Evolutionary conservation across 305 asterid genomes (phyloP).

Genomic region (Plantago rigida): DNA sequence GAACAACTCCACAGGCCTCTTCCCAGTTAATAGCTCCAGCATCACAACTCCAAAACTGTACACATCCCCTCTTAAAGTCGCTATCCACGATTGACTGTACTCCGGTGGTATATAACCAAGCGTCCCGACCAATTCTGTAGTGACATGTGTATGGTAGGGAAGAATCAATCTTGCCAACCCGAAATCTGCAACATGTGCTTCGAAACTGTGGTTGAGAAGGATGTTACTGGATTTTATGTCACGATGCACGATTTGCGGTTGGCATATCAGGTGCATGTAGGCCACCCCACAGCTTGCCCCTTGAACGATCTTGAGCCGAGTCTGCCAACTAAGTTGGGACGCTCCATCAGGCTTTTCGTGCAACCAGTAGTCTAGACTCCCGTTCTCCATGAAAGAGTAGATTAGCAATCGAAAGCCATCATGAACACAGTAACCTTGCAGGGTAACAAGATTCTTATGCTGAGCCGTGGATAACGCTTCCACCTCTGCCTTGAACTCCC

Average conservation of each 20-base stretch:
- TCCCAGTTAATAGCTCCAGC: slow-evolving; percentile 81
- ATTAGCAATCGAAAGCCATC: slow-evolving; percentile 72
- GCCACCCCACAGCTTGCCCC: slow-evolving; percentile 83
- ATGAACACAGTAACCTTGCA: slow-evolving; percentile 87
- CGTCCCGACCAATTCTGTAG: slow-evolving; percentile 93
- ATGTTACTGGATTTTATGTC: slow-evolving; percentile 93
- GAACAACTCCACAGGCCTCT: slow-evolving; percentile 80
- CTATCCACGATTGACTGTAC: slow-evolving; percentile 92
- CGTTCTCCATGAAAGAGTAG: slow-evolving; percentile 89
- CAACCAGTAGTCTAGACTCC: slow-evolving; percentile 91
- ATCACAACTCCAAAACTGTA: slow-evolving; percentile 90
- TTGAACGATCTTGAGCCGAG: slow-evolving; percentile 59
- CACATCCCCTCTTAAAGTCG: slow-evolving; percentile 87
- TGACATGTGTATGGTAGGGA: slow-evolving; percentile 84
- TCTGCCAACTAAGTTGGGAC: slow-evolving; percentile 71
- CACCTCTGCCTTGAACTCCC: slow-evolving; percentile 94
- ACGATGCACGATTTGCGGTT: slow-evolving; percentile 93
- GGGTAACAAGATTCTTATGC: slow-evolving; percentile 76
- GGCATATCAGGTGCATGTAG: slow-evolving; percentile 84
- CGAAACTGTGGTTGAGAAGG: slow-evolving; percentile 69
- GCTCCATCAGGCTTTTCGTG: slow-evolving; percentile 88
- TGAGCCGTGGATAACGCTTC: slow-evolving; percentile 85
- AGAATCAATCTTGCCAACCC: slow-evolving; percentile 81
- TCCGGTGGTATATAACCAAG: slow-evolving; percentile 96
- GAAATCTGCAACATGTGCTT: slow-evolving; percentile 91